Conservation (phyloP, 2,329 filamentous ascomycete species). For the Peltaster fructicola region DNA sequence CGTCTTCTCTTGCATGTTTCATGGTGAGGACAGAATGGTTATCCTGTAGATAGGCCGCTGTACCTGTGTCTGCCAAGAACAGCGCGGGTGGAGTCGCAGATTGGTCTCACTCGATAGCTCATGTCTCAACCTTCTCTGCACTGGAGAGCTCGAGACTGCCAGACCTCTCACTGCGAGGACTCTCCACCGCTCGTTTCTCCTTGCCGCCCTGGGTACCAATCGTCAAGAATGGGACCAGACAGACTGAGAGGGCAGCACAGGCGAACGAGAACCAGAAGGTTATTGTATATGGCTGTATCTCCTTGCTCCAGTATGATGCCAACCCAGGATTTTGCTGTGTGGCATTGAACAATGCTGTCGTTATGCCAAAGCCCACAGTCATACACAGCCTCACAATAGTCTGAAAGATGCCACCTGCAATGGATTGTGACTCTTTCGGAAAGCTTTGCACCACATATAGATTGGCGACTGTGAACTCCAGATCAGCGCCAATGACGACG, state of each 20-base stretch:
- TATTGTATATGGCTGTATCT: constrained; percentile 32
- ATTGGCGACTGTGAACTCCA: constrained; percentile 55
- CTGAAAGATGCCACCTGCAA: constrained; percentile 52
- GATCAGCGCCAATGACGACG: constrained; percentile 47
- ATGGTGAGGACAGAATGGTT: no score
- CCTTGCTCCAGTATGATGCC: constrained; percentile 25
- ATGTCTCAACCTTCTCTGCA: no score
- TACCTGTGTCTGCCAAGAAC: no score
- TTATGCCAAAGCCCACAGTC: constrained; percentile 43
- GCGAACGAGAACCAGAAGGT: constrained; percentile 34
- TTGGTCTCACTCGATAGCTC: no score
- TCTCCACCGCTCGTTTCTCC: no score
- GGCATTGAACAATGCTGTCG: constrained; percentile 42
- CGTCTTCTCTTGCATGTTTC: no score
- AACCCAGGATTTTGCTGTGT: constrained; percentile 17
- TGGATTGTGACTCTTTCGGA: constrained; percentile 42
- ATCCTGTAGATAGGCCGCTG: no score
- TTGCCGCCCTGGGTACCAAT: constrained; percentile 35
- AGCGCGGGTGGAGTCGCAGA: no score
- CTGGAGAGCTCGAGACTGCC: no score
- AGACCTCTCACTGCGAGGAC: no score
- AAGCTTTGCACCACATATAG: constrained; percentile 55
- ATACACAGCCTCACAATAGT: constrained; percentile 43
- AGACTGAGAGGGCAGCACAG: constrained; percentile 25
- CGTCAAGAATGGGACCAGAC: constrained; percentile 34